Evolutionary conservation across 2,329 filamentous ascomycete genomes (phyloP), one percentile per base, ranked within the genome.

Genomic region (Trichoderma citrinoviride): DNA sequence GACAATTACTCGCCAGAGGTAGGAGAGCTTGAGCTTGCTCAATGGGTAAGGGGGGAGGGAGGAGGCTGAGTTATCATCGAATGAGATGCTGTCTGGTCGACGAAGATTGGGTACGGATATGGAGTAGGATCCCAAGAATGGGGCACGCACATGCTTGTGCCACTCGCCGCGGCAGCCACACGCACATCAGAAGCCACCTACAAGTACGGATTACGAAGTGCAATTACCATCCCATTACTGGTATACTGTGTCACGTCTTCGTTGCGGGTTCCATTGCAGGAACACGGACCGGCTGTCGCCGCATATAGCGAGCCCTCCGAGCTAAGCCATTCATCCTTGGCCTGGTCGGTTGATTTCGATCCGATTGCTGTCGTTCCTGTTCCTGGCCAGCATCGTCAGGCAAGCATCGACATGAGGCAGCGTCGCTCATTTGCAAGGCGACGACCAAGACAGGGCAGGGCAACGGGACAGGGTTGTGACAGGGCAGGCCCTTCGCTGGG

Each of bases 201-300:
- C 33, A 37, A 37, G 33, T 37, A 3, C 33, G 33, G 33, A 37
- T 37, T 37, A 37, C 33, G 12, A 37, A 37, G 33, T 37, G 33
- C 33, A 37, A 37, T 37, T 37, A 37, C 33, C 33, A 37, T 37
- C 33, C 33, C 33, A 37, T 37, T 37, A 37, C 33, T 37, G 4
- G 33, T 37, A 53, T 53, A 43, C 58, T 52, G 19, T 53, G 25
- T 61, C 58, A 37, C 47, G 55, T 58, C 49, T 58, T 37, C 25
- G 33, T 37, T 37, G 33, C 33, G 47, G 25, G 43, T 58, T 58
- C 43, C 55, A 37, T 61, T 53, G 58, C 47, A 61, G 47, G 37
- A 53, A 29, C 58, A 53, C 44, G 58, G 37, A 44, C 58, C 47
- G 58, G 58, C 58, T 61, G 47, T 53, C 58, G 58, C 58, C 58